phyloP scores from a whole-genome alignment of 2,329 filamentous ascomycete species.

The Mariannaea elegans region DNA sequence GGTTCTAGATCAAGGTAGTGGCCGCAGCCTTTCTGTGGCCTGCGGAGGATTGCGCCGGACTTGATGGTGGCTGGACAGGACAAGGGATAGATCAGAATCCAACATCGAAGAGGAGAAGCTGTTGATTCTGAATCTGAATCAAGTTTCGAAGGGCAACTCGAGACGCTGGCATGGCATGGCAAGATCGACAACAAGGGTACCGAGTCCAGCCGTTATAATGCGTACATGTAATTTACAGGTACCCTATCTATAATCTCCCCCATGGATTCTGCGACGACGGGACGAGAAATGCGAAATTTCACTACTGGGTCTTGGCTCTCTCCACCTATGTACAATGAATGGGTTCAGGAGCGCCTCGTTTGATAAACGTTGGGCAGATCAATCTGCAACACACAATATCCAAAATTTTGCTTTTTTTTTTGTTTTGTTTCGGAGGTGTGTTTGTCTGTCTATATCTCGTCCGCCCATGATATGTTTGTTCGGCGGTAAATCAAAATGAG shows the following conservation, averaged over 20 bases:
- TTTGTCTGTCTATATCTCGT: too few species aligned
- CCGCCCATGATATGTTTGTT: background rate
- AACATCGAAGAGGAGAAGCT: background rate
- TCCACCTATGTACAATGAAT: background rate
- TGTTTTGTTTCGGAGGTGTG: too few species aligned
- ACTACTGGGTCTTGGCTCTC: conserved; percentile 1
- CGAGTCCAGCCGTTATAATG: conserved; percentile 2
- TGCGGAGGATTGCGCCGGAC: conserved; percentile 14
- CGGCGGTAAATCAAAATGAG: background rate
- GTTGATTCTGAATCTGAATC: conserved; percentile 16
- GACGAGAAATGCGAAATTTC: conserved; percentile 23
- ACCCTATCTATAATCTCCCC: conserved; percentile 8
- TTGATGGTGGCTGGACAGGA: conserved; percentile 5
- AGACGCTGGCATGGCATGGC: conserved; percentile 13
- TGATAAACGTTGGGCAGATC: background rate
- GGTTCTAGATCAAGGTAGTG: conserved; percentile 30
- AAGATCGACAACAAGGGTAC: conserved; percentile 21
- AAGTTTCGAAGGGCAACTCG: conserved; percentile 1
- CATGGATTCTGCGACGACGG: conserved; percentile 14
- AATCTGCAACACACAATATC: too few species aligned
- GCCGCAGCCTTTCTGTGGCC: conserved; percentile 39
- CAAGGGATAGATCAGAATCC: conserved; percentile 4
- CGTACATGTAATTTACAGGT: conserved; percentile 11
- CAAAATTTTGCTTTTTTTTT: too few species aligned
- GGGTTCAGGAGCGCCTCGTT: background rate